Conservation (phyloP, 108 stramenopile species). For the Cyclotella sp. region DNA sequence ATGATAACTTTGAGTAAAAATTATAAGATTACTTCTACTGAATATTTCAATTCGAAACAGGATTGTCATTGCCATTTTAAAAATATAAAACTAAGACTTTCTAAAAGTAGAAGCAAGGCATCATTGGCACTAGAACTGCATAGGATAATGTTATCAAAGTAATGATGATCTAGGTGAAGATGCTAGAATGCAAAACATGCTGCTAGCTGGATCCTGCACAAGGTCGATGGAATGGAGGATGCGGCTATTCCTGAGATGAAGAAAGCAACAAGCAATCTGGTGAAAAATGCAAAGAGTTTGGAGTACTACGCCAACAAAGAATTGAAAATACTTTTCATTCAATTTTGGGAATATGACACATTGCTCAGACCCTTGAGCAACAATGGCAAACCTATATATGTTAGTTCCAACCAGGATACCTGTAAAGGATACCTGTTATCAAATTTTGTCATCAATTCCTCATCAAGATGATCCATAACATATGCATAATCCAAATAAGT, state of each 20-base stretch:
- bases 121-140: no score
- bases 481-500: slow-evolving; percentile 18
- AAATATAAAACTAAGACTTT: no score
- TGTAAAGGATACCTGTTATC: slow-evolving; percentile 5
- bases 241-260: neutral
- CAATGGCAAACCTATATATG: neutral
- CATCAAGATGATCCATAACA: slow-evolving; percentile 19
- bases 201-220: neutral
- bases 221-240: neutral
- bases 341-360: no score
- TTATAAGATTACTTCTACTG: no score
- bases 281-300: neutral
- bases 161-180: no score
- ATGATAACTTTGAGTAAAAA: no score
- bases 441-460: slow-evolving; percentile 13
- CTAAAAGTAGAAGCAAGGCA: no score
- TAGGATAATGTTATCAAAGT: no score
- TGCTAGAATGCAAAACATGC: neutral
- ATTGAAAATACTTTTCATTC: neutral
- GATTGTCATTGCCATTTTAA: no score
- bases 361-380: no score
- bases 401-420: slow-evolving; percentile 8
- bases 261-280: neutral
- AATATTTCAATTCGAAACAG: no score
- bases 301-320: slow-evolving; percentile 2